A percentile compares a stretch with the other conserved stretches of the same genome.
These are phyloP conservation scores for Ogataea salicorniae DNA, from an alignment of 805 yeast genomes.

Conservation along the genomic window DNA sequence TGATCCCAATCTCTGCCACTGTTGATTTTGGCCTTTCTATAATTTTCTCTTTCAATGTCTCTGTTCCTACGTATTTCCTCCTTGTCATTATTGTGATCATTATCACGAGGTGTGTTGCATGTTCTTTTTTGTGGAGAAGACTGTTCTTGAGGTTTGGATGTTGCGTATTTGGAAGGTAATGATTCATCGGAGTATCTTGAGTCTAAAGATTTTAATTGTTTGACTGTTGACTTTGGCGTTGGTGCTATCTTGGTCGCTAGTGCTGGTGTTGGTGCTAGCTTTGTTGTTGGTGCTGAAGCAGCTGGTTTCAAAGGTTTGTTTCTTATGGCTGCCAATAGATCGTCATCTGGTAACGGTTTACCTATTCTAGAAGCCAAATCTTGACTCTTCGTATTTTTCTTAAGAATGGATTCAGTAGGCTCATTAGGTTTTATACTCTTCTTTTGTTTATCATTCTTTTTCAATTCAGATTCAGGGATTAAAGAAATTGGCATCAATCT, in stretches of 20 bases:
- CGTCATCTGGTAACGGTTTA: too few relatives aligned
- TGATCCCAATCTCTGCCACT: conserved; percentile 1
- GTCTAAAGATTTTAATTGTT: not conserved
- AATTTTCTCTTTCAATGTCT: conserved; percentile 2
- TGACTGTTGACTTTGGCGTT: not conserved
- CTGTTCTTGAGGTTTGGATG: not conserved
- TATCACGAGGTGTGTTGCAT: not conserved
- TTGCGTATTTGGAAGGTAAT: conserved; percentile 2
- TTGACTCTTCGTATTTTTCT: not conserved
- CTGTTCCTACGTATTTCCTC: conserved; percentile 1
- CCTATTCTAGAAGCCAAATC: not conserved
- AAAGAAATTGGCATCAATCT: conserved; percentile 11
- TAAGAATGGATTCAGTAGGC: not conserved
- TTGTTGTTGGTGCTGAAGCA: not conserved
- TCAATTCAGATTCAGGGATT: not conserved
- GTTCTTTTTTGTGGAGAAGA: not conserved
- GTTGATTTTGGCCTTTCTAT: conserved; percentile 1
- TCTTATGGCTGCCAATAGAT: too few relatives aligned
- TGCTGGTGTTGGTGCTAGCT: not conserved
- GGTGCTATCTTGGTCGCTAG: not conserved
- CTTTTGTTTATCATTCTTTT: too few relatives aligned
- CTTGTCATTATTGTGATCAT: not conserved
- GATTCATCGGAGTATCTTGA: not conserved
- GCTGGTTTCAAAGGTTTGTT: too few relatives aligned
- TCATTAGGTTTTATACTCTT: too few relatives aligned